phyloP scores from a whole-genome alignment of 495 filamentous ascomycete genomes.

The Massariosphaeria phaeospora region DNA sequence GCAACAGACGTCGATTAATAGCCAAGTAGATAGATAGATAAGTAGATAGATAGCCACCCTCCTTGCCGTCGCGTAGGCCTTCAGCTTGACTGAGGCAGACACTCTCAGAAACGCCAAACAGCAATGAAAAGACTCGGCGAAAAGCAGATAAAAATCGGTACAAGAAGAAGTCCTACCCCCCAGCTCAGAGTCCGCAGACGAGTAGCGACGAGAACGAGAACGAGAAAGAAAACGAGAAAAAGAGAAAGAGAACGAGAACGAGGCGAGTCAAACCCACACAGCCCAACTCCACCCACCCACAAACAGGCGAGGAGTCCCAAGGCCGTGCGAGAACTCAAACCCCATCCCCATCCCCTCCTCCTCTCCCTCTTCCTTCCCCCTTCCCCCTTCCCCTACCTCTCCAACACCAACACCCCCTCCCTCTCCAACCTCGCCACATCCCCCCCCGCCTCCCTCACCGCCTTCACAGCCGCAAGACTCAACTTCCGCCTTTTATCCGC shows the following conservation, averaged over 20 bases:
- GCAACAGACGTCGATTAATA: too few species aligned
- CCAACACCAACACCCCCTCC: conserved; percentile 35
- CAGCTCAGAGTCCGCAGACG: too few species aligned
- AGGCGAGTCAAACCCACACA: background rate
- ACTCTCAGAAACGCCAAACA: too few species aligned
- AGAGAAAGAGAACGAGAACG: background rate
- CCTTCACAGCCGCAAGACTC: conserved; percentile 66
- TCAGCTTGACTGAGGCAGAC: too few species aligned
- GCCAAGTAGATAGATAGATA: too few species aligned
- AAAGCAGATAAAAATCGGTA: too few species aligned
- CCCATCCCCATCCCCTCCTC: background rate
- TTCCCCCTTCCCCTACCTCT: background rate
- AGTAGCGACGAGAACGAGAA: too few species aligned
- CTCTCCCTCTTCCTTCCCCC: background rate
- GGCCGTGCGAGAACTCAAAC: conserved; percentile 2
- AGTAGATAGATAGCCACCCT: too few species aligned
- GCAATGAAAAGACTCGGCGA: too few species aligned
- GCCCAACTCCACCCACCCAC: conserved; percentile 12
- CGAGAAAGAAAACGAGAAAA: background rate
- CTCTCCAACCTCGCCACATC: conserved; percentile 54
- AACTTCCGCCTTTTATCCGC: conserved; percentile 70
- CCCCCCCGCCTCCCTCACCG: conserved; percentile 72
- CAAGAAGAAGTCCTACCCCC: too few species aligned
- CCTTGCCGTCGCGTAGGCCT: too few species aligned
- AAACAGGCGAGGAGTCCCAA: background rate